These are phyloP conservation scores for Amanita brunnescens DNA, from an alignment of 768 basidiomycete species.

Conservation along the genomic window DNA sequence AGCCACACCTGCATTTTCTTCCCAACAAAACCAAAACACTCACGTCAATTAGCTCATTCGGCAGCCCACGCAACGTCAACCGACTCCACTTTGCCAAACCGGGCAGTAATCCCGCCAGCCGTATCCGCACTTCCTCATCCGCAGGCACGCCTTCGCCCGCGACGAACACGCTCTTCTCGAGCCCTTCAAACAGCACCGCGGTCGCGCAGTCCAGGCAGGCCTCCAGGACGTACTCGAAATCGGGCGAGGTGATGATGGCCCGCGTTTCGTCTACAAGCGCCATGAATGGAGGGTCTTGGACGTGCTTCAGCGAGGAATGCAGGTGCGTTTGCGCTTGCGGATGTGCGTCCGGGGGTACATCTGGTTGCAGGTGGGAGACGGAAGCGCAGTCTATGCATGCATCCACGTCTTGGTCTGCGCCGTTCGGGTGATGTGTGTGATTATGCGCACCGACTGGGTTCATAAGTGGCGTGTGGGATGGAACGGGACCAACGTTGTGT, in stretches of 20 bases:
- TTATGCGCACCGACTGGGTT: not conserved
- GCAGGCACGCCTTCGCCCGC: conserved; percentile 10
- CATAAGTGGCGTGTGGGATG: not conserved
- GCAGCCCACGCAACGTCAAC: conserved; percentile 54
- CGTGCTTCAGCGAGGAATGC: not conserved
- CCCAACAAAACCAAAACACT: conserved; percentile 20
- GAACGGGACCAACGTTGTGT: conserved; percentile 7
- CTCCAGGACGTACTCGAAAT: conserved; percentile 65
- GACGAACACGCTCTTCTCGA: conserved; percentile 59
- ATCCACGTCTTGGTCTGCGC: not conserved
- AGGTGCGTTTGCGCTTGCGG: not conserved
- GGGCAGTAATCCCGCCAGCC: conserved; percentile 75
- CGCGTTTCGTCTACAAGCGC: conserved; percentile 65
- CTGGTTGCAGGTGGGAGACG: conserved; percentile 4
- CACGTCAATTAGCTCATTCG: conserved; percentile 81
- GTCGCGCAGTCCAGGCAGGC: conserved; percentile 67
- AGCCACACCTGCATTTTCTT: not conserved
- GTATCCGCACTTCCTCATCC: conserved; percentile 39
- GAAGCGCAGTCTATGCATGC: conserved; percentile 5
- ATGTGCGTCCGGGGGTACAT: conserved; percentile 2
- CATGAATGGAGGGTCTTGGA: conserved; percentile 41
- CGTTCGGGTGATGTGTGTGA: not conserved
- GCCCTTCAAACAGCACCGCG: conserved; percentile 49
- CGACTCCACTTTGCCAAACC: conserved; percentile 74
- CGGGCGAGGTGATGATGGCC: conserved; percentile 49